Percentiles rank a stretch among this genome's conserved stretches.
Conservation (phyloP, 345 rosid genomes). For the Citrus sp. region DNA sequence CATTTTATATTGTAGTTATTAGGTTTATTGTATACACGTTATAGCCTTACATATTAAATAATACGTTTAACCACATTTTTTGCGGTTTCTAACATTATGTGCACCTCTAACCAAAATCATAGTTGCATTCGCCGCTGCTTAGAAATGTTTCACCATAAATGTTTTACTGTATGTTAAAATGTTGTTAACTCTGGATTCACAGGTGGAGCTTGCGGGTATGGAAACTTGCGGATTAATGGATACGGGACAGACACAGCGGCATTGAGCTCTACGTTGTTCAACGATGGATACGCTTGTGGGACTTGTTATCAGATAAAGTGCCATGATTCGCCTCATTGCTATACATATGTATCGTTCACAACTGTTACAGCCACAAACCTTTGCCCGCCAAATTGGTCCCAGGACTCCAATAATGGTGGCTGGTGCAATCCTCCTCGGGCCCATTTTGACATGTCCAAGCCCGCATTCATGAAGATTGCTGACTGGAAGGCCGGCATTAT, state of each 20-base stretch:
- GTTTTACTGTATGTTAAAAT: not conserved
- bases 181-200: not conserved
- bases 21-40: no score
- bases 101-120: no score
- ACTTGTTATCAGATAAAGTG: constrained; percentile 71
- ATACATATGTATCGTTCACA: constrained; percentile 29
- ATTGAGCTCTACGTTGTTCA: constrained; percentile 62
- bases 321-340: constrained; percentile 51
- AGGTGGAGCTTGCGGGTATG: constrained; percentile 96
- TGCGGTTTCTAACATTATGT: no score
- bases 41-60: no score
- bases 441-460: constrained; percentile 87
- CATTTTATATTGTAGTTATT: no score
- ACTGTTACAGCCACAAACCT: constrained; percentile 77
- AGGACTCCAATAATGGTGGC: constrained; percentile 71
- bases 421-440: constrained; percentile 90
- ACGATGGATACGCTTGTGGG: constrained; percentile 77
- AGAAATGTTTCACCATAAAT: no score
- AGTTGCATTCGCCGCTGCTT: no score
- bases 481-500: constrained; percentile 80
- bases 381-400: constrained; percentile 75
- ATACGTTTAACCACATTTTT: no score
- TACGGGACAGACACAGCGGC: constrained; percentile 72
- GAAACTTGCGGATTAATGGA: constrained; percentile 56
- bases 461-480: constrained; percentile 84